Base-by-base conservation (phyloP, 1,284 basidiomycete species). In the Rhodotorula sp. region DNA sequence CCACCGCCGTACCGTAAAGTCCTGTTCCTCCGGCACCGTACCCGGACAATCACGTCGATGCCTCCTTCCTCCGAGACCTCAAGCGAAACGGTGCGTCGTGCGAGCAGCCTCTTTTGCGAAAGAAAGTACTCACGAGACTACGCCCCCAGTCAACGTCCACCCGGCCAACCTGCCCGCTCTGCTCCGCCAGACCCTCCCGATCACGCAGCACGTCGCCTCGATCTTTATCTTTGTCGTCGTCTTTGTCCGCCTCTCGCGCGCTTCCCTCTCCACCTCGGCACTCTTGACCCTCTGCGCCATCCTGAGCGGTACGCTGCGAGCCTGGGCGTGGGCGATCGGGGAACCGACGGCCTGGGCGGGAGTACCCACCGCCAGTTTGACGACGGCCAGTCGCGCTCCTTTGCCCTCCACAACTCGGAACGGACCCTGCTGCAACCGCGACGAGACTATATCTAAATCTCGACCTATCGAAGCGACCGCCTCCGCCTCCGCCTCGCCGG, bases 121-220 rank as follows among this genome's bases (percentile, higher is more conserved):
- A 21, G 6, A 7, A 15, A 1, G 29, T 31, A 8, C 16, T 46
- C 23, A 60, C 61, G 43, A n/a, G 14, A 52, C 12, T 2, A 0
- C 73, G 71, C 64, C 68, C 58, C n/a, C 78, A 93, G 91, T 89
- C 65, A 91, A 92, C 79, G 88, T 90, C 77, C 87, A 85, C 23
- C 87, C 88, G 10, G 90, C 92, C 80, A 87, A 87, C 15, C 92
- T 92, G 78, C 86, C 86, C 84, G 84, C 87, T 20, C 83, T 97
- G 46, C 86, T 94, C 16, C 79, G 88, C 61, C 85, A 89, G 5
- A 87, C 90, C 23, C 89, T 89, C 65, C 86, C 92, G 3, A 87
- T 97, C 70, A 90, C 89, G n/a, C 92, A 96, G 79, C 91, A 94
- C 79, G 82, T 94, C 31, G 87, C 88, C 3, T 87, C 88, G 47